A percentile compares a stretch with the other conserved stretches of the same genome.
phyloP scores from a whole-genome alignment of 2,329 filamentous ascomycete species.

The Fusarium stilboides region DNA sequence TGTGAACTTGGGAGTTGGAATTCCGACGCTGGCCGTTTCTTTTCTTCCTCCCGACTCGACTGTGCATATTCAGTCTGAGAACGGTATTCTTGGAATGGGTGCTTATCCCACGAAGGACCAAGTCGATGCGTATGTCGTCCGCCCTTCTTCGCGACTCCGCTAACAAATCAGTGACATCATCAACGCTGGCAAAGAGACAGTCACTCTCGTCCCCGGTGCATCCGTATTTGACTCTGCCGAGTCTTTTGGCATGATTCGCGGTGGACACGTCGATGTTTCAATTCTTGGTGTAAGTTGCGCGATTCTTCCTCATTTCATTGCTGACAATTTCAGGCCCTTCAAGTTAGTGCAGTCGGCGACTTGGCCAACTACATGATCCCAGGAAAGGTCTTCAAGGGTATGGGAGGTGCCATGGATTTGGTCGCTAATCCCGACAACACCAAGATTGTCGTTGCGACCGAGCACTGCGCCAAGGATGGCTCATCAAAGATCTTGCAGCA shows the following conservation, averaged over 20 bases:
- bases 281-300: constrained; percentile 74
- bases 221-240: constrained; percentile 85
- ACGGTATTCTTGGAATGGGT: constrained; percentile 88
- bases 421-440: constrained; percentile 79
- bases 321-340: constrained; percentile 68
- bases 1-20: constrained; percentile 86
- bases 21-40: constrained; percentile 87
- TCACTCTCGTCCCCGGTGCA: constrained; percentile 83
- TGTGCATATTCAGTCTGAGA: constrained; percentile 90
- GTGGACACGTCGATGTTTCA: constrained; percentile 86
- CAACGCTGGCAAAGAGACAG: constrained; percentile 91
- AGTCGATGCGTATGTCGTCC: constrained; percentile 71
- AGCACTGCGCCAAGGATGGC: constrained; percentile 79
- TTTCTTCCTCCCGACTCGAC: constrained; percentile 78
- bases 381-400: constrained; percentile 89
- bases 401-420: constrained; percentile 85
- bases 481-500: constrained; percentile 76
- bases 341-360: constrained; percentile 84
- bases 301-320: not conserved
- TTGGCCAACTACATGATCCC: constrained; percentile 93
- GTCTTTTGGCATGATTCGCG: constrained; percentile 90
- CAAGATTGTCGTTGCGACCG: constrained; percentile 80
- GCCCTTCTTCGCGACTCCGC: not conserved
- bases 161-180: constrained; percentile 73
- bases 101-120: constrained; percentile 81